Conservation (phyloP, 352 stramenopile species). For the Pythium plurisporium region DNA sequence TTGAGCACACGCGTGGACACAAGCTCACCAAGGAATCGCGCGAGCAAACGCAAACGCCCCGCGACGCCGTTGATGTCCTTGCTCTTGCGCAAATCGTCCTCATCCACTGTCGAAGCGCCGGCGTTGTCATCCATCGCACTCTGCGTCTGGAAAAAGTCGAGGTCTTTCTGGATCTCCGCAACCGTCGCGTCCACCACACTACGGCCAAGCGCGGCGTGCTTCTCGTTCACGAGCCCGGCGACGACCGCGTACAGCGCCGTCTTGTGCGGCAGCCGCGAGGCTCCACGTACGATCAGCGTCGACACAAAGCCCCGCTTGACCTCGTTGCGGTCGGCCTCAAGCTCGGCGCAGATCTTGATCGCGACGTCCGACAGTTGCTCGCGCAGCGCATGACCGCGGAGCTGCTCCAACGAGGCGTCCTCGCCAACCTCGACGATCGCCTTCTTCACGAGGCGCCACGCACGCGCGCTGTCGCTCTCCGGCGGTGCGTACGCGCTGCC, state of each 20-base stretch:
- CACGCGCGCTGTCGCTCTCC: constrained; percentile 63
- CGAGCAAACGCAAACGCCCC: constrained; percentile 46
- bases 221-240: constrained; percentile 62
- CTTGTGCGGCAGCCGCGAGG: constrained; percentile 57
- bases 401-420: constrained; percentile 28
- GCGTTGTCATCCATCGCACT: constrained; percentile 7
- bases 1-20: constrained; percentile 54
- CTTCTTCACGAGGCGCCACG: constrained; percentile 75
- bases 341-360: constrained; percentile 40
- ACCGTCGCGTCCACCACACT: constrained; percentile 40
- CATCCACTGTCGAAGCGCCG: constrained; percentile 20
- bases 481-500: constrained; percentile 6
- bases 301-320: constrained; percentile 58
- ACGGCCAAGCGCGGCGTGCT: constrained; percentile 47
- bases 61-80: constrained; percentile 30
- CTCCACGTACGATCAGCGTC: constrained; percentile 50
- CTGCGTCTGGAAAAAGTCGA: constrained; percentile 48
- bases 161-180: constrained; percentile 42
- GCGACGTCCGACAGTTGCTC: constrained; percentile 45
- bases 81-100: constrained; percentile 25
- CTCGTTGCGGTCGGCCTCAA: constrained; percentile 45
- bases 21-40: constrained; percentile 63
- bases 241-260: constrained; percentile 67
- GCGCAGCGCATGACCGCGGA: constrained; percentile 28
- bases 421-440: constrained; percentile 66